Conservation (phyloP, 1,139 yeast species). For the Spencermartinsiella ligniputridi region DNA sequence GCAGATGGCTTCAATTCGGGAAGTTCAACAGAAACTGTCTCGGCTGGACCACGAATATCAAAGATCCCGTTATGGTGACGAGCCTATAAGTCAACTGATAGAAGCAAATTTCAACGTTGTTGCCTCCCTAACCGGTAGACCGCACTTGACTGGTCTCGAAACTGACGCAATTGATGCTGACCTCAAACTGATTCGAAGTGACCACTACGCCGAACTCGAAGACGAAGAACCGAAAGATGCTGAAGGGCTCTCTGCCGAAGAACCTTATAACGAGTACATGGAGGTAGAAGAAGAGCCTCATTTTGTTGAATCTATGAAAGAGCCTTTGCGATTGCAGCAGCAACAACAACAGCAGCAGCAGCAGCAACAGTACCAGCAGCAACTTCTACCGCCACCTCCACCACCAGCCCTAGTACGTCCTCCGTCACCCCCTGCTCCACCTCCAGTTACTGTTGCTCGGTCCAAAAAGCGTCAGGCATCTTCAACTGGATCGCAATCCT, state of each 20-base stretch:
- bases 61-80: slow-evolving; percentile 9
- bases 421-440: neutral
- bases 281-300: too few species aligned
- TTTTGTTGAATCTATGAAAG: too few species aligned
- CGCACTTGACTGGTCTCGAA: slow-evolving; percentile 14
- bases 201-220: slow-evolving; percentile 8
- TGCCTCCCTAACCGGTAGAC: slow-evolving; percentile 11
- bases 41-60: slow-evolving; percentile 25
- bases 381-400: slow-evolving; percentile 5
- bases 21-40: slow-evolving; percentile 19
- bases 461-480: neutral
- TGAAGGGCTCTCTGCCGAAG: too few species aligned
- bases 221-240: slow-evolving; percentile 4
- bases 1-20: slow-evolving; percentile 21
- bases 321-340: too few species aligned
- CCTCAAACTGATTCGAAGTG: slow-evolving; percentile 16
- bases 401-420: slow-evolving; percentile 3
- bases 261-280: too few species aligned
- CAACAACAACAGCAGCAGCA: slow-evolving; percentile 11
- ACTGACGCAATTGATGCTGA: slow-evolving; percentile 19
- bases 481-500: neutral
- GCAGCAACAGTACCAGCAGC: slow-evolving; percentile 8
- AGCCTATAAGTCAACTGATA: slow-evolving; percentile 10
- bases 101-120: slow-evolving; percentile 16
- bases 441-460: neutral